Evolutionary conservation across 352 stramenopile species (phyloP), one percentile per base, ranked within the genome.

Genomic region (Phytophthora multivora): DNA sequence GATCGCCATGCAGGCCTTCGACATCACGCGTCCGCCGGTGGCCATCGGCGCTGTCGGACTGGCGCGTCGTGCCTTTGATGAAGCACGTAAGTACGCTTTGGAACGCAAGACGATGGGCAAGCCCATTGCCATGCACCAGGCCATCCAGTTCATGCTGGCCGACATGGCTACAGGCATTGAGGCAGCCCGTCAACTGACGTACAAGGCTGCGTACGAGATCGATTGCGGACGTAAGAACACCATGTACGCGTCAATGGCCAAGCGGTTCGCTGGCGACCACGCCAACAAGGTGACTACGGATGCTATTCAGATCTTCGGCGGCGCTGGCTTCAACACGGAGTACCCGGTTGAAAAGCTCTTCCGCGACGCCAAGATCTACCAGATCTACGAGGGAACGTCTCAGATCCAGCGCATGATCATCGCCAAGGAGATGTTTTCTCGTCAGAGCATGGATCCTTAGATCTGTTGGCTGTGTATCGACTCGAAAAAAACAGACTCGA

Each of bases 271-370:
- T 9, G 83, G 72, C 18, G 90, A 97, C 67, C 80, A 93, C 69
- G 87, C 83, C 36, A 95, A 96, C 75, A 73, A 96, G 71, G 83
- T 85, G 49, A 69, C 85, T n/a, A 86, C 84, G 30, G 88, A 97
- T 59, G 88, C 90, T 39, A 90, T 97, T 50, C 90, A 97, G 72
- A 89, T 97, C 47, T 97, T 97, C 65, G 89, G 90, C 48, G 90
- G 90, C 40, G 86, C 86, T 26, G 90, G 90, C 9, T 97, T 96
- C 66, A 96, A 96, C 76, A 97, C 87, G 0, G 90, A 97, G 60
- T 97, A 97, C 76, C 88, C 86, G 10, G 89, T 97, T n/a, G 90
- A 97, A 69, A 97, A 97, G 75, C 85, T 97, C 59, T 95, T 95
- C 69, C 84, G 91, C 47, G 91, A 97, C 45, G 85, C 85, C 51